phyloP scores from a whole-genome alignment of 1,284 basidiomycete genomes.

The Naganishia albida region DNA sequence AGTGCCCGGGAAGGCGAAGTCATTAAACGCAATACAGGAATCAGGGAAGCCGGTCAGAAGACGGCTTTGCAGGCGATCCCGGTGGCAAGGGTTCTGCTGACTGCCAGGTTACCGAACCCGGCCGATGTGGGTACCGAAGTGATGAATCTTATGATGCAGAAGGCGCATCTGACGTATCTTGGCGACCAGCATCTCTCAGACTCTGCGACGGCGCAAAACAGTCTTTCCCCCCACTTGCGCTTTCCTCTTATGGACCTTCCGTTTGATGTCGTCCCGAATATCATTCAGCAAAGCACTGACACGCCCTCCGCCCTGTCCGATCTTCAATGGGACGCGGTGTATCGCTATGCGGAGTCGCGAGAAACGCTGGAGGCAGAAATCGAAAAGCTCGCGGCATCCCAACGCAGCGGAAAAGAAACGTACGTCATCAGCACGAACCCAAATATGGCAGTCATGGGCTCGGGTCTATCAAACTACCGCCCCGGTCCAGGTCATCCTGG shows the following conservation, averaged over 20 bases:
- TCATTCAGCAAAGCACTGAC: conserved; percentile 26
- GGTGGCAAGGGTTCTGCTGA: conserved; percentile 12
- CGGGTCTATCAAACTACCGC: conserved; percentile 12
- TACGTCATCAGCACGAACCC: conserved; percentile 22
- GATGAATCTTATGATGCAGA: conserved; percentile 22
- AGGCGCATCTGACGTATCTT: neutral
- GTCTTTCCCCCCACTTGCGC: conserved; percentile 7
- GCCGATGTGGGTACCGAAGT: conserved; percentile 18
- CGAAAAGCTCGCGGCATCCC: conserved; percentile 15
- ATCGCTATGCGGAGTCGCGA: conserved; percentile 18
- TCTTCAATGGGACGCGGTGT: conserved; percentile 20
- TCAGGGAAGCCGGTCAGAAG: conserved; percentile 24
- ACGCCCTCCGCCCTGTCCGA: conserved; percentile 14
- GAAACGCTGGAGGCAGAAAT: conserved; percentile 23
- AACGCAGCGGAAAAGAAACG: conserved; percentile 1
- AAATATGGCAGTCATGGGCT: conserved; percentile 14
- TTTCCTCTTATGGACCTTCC: conserved; percentile 26
- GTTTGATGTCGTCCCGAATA: conserved; percentile 22
- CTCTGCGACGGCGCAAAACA: neutral
- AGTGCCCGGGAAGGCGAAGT: conserved; percentile 22
- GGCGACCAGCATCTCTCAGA: neutral
- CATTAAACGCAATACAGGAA: conserved; percentile 10
- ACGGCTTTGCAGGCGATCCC: conserved; percentile 20
- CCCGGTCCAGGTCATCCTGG: conserved; percentile 24
- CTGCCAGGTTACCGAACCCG: conserved; percentile 6